These are phyloP conservation scores for Fistulifera pelliculosa DNA, from an alignment of 108 stramenopile species.

Conservation along the genomic window DNA sequence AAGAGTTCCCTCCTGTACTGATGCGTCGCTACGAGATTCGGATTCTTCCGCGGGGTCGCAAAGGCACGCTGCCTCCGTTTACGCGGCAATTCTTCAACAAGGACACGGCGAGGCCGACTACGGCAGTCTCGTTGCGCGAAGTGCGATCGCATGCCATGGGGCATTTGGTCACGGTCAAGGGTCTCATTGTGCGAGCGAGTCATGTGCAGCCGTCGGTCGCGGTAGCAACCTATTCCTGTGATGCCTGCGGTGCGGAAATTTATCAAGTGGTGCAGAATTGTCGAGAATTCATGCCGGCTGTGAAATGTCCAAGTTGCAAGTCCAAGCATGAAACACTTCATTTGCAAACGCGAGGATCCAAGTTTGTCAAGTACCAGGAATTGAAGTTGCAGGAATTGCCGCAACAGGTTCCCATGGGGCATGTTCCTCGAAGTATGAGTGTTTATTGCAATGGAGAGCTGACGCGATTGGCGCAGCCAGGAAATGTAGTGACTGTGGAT, in stretches of 20 bases:
- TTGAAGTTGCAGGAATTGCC: conserved; percentile 95
- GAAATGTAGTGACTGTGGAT: conserved; percentile 90
- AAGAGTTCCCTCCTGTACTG: conserved; percentile 64
- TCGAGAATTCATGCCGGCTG: conserved; percentile 74
- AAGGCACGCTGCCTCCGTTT: conserved; percentile 57
- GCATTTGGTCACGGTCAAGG: conserved; percentile 78
- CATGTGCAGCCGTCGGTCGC: conserved; percentile 91
- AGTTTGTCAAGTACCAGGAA: conserved; percentile 97
- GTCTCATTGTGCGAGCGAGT: conserved; percentile 90
- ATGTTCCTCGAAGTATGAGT: conserved; percentile 88
- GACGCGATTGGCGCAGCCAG: conserved; percentile 84
- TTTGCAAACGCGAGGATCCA: conserved; percentile 90
- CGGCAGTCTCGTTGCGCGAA: conserved; percentile 48
- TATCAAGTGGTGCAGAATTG: conserved; percentile 83
- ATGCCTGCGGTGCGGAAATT: conserved; percentile 90
- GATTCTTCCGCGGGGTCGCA: conserved; percentile 56
- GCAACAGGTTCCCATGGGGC: conserved; percentile 95
- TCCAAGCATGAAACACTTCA: conserved; percentile 45
- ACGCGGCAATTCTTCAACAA: conserved; percentile 21
- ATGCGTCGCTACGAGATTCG: conserved; percentile 80
- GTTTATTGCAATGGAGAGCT: conserved; percentile 88
- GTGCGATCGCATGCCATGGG: conserved; percentile 85
- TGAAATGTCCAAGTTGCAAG: conserved; percentile 49
- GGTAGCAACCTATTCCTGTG: conserved; percentile 98
- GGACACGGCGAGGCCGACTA: background rate